Percentiles rank a stretch among this genome's conserved stretches.
Conservation (phyloP, 1,284 basidiomycete genomes). For the Marasmius oreades region DNA sequence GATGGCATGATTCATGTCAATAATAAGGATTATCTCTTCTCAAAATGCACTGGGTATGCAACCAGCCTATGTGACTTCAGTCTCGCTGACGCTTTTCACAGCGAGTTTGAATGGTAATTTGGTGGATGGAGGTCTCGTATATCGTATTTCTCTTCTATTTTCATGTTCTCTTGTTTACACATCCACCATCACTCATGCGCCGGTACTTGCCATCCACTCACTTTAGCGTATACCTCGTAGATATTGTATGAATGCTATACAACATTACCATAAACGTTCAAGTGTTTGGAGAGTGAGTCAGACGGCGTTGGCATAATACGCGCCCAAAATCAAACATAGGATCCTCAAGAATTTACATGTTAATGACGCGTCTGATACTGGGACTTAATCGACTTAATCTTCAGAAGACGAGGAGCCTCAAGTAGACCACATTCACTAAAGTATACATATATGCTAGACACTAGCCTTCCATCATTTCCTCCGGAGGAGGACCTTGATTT, state of each 20-base stretch:
- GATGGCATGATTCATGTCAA: conserved; percentile 98
- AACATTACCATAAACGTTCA: too few species aligned
- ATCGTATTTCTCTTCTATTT: neutral
- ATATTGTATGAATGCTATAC: too few species aligned
- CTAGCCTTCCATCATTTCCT: conserved; percentile 50
- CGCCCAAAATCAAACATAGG: too few species aligned
- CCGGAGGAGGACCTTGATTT: conserved; percentile 42
- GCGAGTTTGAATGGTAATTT: conserved; percentile 2
- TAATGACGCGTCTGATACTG: too few species aligned
- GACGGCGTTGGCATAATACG: too few species aligned
- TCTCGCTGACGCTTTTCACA: neutral
- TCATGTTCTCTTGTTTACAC: neutral
- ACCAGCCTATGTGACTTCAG: neutral
- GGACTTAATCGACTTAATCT: too few species aligned
- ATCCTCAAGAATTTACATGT: too few species aligned
- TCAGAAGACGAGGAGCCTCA: too few species aligned
- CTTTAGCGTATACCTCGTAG: too few species aligned
- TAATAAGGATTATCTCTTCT: conserved; percentile 96
- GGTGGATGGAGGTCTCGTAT: neutral
- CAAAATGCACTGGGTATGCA: conserved; percentile 86
- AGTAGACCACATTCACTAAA: neutral
- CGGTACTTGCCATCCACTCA: too few species aligned
- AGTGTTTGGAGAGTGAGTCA: too few species aligned
- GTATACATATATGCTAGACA: neutral
- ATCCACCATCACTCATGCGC: neutral